Percentiles rank a stretch among this genome's conserved stretches.
These are phyloP conservation scores for Neurospora pannonica DNA, from an alignment of 495 filamentous ascomycete species.

Conservation along the genomic window DNA sequence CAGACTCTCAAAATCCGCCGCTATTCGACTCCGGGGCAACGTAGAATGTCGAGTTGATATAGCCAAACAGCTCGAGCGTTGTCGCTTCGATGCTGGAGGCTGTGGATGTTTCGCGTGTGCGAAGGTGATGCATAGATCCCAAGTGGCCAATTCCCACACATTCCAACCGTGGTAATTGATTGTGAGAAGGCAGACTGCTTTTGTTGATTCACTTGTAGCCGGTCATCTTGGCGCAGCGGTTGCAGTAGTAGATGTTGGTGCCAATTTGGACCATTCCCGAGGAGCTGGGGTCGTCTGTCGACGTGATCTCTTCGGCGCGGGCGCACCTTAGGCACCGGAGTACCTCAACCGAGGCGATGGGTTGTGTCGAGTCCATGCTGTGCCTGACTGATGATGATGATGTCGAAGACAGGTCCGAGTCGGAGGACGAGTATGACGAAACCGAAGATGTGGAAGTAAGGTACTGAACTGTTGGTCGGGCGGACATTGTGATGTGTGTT, in stretches of 20 bases:
- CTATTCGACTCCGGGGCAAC: neutral
- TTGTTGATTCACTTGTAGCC: conserved; percentile 51
- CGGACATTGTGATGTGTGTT: conserved; percentile 24
- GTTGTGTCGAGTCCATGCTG: conserved; percentile 36
- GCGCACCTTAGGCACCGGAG: conserved; percentile 48
- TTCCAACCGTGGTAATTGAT: neutral
- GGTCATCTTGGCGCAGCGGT: conserved; percentile 61
- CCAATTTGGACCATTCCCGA: conserved; percentile 58
- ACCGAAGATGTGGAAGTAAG: conserved; percentile 29
- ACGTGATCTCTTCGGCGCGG: conserved; percentile 43
- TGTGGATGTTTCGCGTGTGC: neutral
- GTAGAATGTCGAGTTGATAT: neutral
- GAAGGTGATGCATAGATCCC: neutral
- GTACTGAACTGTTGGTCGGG: conserved; percentile 28
- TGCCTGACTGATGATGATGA: conserved; percentile 14
- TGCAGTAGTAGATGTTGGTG: conserved; percentile 74
- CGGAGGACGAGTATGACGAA: conserved; percentile 30
- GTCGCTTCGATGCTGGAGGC: neutral
- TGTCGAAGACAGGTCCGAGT: conserved; percentile 28
- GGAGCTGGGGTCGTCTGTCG: conserved; percentile 42
- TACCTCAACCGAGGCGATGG: conserved; percentile 38
- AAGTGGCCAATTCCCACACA: neutral
- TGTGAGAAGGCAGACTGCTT: neutral
- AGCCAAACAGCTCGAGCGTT: neutral
- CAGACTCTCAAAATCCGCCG: neutral